Percentiles rank a stretch among this genome's conserved stretches.
Evolutionary conservation across 2,329 filamentous ascomycete genomes (phyloP).

Genomic region (Didymella sp.): DNA sequence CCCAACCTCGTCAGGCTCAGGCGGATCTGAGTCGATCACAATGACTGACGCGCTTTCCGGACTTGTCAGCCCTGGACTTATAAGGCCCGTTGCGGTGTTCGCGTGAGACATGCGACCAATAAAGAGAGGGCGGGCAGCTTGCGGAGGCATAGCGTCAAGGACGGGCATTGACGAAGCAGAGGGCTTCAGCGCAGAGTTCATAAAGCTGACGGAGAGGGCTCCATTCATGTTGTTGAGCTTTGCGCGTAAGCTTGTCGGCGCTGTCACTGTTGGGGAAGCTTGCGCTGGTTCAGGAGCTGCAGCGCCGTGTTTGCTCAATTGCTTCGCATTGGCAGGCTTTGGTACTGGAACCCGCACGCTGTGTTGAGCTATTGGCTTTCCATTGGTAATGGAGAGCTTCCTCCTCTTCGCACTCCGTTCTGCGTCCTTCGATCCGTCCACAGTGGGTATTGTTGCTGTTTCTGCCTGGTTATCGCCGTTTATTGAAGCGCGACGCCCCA

Average conservation of each 20-base stretch:
- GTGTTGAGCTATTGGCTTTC: neutral
- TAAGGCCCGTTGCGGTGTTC: neutral
- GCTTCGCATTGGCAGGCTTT: neutral
- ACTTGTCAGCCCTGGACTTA: slow-evolving; percentile 3
- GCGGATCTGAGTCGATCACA: neutral
- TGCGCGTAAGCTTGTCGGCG: neutral
- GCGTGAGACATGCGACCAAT: slow-evolving; percentile 16
- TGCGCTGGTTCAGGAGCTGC: neutral
- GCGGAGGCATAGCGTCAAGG: neutral
- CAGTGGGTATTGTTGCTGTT: neutral
- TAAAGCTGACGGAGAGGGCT: slow-evolving; percentile 28
- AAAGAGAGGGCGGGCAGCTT: slow-evolving; percentile 19
- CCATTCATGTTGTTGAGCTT: slow-evolving; percentile 16
- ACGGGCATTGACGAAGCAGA: slow-evolving; percentile 14
- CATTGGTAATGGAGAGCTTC: slow-evolving; percentile 21
- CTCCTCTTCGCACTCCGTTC: slow-evolving; percentile 32
- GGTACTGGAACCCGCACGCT: neutral
- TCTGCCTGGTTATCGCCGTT: slow-evolving; percentile 12
- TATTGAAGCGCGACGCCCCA: neutral
- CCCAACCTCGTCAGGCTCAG: neutral
- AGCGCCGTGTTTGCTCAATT: neutral
- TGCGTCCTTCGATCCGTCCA: neutral
- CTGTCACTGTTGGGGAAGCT: neutral
- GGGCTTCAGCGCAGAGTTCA: slow-evolving; percentile 31
- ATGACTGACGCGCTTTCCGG: slow-evolving; percentile 3